Base-by-base conservation (phyloP, 257 asterid species). In the Cruciata laevipes region DNA sequence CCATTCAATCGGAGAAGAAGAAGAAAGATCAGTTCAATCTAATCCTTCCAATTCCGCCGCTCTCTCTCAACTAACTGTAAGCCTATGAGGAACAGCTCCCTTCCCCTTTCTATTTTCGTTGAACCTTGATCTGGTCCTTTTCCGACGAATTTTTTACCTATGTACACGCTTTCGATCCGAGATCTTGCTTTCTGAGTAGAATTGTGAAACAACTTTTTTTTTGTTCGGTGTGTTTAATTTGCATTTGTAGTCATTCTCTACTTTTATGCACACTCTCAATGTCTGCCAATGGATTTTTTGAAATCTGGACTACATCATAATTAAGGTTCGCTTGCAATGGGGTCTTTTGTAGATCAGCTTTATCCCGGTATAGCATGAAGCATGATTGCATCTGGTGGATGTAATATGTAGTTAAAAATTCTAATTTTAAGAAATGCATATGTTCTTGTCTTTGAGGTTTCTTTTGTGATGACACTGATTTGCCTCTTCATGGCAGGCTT, bases 401-500 rank as follows among this genome's bases (percentile, higher is more conserved):
- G 33, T 71, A 0, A 14, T 16, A 60, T 27, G 30, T 27, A 27
- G 30, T 27, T 27, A 1, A 27, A 27, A 27, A 27, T 27, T 27
- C 30, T 27, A 27, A 27, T 27, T 27, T 27, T 27, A 27, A 27
- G 2, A 27, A 27, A 1, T 27, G 30, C 30, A 27, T 27, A 44
- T 57, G 21, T 9, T 12, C 6, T 60, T 47, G 10, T 21, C 68
- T 37, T 38, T 11, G 16, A n/a, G 47, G 21, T 18, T 14, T 56
- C 11, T 24, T 12, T 8, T 13, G 9, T 31, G 1, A 70, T 30
- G 44, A 23, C 58, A 10, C 35, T 51, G 38, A 70, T 33, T 65
- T 60, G 58, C 13, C 31, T 56, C 58, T 70, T 63, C 52, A 24
- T 59, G 32, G 53, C 78, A 75, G 79, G 69, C 71, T 74, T 62